Base-by-base conservation (phyloP, 2,329 filamentous ascomycete species). In the Exophiala viscosa region DNA sequence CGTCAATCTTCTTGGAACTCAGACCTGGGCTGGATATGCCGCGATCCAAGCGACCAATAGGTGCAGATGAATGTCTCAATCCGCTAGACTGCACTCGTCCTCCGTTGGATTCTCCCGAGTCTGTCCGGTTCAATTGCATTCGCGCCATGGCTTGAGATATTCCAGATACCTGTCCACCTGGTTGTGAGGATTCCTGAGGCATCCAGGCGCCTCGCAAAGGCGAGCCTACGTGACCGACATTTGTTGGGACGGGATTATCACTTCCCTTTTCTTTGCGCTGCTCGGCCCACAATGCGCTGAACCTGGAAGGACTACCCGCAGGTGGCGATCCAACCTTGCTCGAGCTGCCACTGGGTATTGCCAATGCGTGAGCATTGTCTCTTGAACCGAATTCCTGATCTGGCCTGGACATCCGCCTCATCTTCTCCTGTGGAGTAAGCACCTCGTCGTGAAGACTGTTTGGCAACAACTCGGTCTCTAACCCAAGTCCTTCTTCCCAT, bases 391-490 rank as follows among this genome's bases (percentile, higher is more conserved):
- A 52, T 3, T 82, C 80, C 48, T 76, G 73, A 43, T 82, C 79
- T 11, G 78, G 79, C 41, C 81, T 75, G 10, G 82, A 84, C 47
- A 81, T 75, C 14, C 82, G 75, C 41, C 82, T 75, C 66, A 80
- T 76, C 62, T 78, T 78, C 62, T 83, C 81, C 59, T 83, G 80
- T 0, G 82, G 81, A 0, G 80, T 82, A 32, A 85, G 74, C 11
- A 85, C 75, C 63, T 86, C 76, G 59, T 86, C 82, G 58, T 82
- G 81, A 41, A 86, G 68, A 50, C 77, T 82, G 23, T 78, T 87
- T 0, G 92, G 93, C 8, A 97, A 77, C 64, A 93, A 88, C 64
- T 95, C 90, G 65, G 95, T 91, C 68, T 95, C 89, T 63, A 93
- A 92, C 28, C 86, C 81, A 64, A 95, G 93, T 35, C 72, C 71